Evolutionary conservation across 192 early-diverging fungal species (phyloP), one percentile per base, ranked within the genome.

Genomic region (Backusella mclennaniae): DNA sequence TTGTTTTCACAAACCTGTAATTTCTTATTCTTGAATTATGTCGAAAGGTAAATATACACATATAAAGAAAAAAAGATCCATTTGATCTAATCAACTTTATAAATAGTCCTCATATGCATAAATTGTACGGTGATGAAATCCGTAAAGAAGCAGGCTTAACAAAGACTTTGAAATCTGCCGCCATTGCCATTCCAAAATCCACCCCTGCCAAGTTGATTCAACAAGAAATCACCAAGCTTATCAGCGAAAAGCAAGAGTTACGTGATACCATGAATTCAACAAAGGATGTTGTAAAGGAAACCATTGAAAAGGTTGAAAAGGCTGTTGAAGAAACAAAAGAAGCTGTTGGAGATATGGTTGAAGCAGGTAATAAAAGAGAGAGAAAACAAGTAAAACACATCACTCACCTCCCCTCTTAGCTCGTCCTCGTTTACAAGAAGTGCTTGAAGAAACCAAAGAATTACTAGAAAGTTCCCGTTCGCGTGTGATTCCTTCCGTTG

Each of bases 111-210:
- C 96, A 98, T 79, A 96, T 97, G 96, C 85, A 89, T 26, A 90
- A 92, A 77, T 81, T 94, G 39, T 98, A 98, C 78, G 97, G 97
- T 31, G 84, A 89, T 26, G 88, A 93, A 73, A 88, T 98, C 63
- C 92, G 95, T 35, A 90, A 91, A 66, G 93, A 95, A 73, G 93
- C 92, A 59, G 95, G 96, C 41, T 88, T 95, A 8, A 88, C 90
- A 67, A 92, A 90, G 73, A 93, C 91, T 0, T 80, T 92, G 41
- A 88, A 74, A 76, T 86, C 91, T 1, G 91, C 91, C 12, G 86
- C 85, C 41, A 84, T 84, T 68, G 85, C 91, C 23, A 67, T 95
- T 29, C 88, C 89, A 7, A 89, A 90, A 36, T 88, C 86, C 26
- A 88, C 86, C 46, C 81, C 82, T 23, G 81, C 82, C 17, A 85